Evolutionary conservation across 75 land plant genomes (phyloP).

Genomic region (Cupressus sempervirens): DNA sequence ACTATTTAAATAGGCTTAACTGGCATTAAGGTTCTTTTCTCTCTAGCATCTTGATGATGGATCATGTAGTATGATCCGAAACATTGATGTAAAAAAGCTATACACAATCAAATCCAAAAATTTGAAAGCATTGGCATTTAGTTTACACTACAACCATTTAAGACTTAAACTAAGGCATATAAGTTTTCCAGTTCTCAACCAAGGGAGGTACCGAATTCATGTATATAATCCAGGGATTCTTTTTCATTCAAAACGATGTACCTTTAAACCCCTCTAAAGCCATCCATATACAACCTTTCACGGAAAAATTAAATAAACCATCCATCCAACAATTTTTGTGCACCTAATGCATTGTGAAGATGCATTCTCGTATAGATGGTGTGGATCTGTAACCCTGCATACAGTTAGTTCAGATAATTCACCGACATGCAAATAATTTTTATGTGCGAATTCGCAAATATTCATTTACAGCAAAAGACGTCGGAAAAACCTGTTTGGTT

Average conservation of each 20-base stretch:
- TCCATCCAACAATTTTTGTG: not conserved
- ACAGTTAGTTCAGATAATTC: too few species aligned
- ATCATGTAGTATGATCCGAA: too few species aligned
- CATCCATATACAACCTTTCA: not conserved
- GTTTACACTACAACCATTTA: too few species aligned
- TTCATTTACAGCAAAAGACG: not conserved
- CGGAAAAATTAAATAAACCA: not conserved
- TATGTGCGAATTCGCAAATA: not conserved
- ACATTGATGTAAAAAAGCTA: too few species aligned
- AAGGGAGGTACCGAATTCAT: not conserved
- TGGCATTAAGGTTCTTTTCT: too few species aligned
- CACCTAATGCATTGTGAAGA: not conserved
- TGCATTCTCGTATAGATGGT: not conserved
- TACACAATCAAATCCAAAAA: too few species aligned
- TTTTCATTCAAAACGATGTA: too few species aligned
- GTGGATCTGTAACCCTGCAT: not conserved
- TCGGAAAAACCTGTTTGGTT: not conserved
- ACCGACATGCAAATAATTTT: not conserved
- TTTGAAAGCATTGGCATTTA: too few species aligned
- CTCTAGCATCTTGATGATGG: too few species aligned
- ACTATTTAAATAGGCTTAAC: too few species aligned
- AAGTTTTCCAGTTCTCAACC: too few species aligned
- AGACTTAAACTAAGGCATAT: too few species aligned
- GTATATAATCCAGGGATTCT: not conserved
- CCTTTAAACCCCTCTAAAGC: not conserved